A percentile compares a stretch with the other conserved stretches of the same genome.
Evolutionary conservation across 2,329 filamentous ascomycete genomes (phyloP).

Genomic region (Emmonsiellopsis sp.): DNA sequence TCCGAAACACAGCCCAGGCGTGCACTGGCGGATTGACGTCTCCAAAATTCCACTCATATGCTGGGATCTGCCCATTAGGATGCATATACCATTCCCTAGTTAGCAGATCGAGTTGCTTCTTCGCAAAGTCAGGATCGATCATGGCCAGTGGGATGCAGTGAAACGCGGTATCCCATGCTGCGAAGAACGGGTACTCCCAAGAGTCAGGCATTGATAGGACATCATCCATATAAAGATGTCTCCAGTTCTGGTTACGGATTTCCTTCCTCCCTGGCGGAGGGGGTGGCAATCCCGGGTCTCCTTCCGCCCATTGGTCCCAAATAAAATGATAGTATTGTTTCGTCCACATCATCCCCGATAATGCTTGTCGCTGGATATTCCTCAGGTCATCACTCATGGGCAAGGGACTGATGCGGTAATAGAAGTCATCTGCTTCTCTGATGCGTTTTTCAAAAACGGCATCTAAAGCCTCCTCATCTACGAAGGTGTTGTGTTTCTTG

Average conservation of each 20-base stretch:
- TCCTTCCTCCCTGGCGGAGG: slow-evolving; percentile 71
- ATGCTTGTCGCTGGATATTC: slow-evolving; percentile 89
- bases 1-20: slow-evolving; percentile 89
- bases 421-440: slow-evolving; percentile 93
- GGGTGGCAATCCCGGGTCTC: slow-evolving; percentile 78
- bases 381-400: slow-evolving; percentile 89
- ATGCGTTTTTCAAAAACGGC: slow-evolving; percentile 77
- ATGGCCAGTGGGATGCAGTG: slow-evolving; percentile 93
- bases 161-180: slow-evolving; percentile 94
- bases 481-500: slow-evolving; percentile 61
- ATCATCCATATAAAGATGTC: slow-evolving; percentile 88
- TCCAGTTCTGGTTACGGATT: slow-evolving; percentile 83
- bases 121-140: slow-evolving; percentile 96
- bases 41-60: slow-evolving; percentile 95
- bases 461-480: slow-evolving; percentile 90
- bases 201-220: slow-evolving; percentile 97
- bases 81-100: slow-evolving; percentile 99
- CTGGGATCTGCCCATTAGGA: slow-evolving; percentile 87
- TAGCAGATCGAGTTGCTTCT: slow-evolving; percentile 94
- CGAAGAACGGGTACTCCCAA: slow-evolving; percentile 98
- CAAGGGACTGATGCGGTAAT: slow-evolving; percentile 82
- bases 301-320: slow-evolving; percentile 96
- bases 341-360: slow-evolving; percentile 96
- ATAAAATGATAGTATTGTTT: slow-evolving; percentile 96
- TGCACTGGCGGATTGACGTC: slow-evolving; percentile 96